Conservation (phyloP, 164 flowering plant species). For the Brasenia schreberi region DNA sequence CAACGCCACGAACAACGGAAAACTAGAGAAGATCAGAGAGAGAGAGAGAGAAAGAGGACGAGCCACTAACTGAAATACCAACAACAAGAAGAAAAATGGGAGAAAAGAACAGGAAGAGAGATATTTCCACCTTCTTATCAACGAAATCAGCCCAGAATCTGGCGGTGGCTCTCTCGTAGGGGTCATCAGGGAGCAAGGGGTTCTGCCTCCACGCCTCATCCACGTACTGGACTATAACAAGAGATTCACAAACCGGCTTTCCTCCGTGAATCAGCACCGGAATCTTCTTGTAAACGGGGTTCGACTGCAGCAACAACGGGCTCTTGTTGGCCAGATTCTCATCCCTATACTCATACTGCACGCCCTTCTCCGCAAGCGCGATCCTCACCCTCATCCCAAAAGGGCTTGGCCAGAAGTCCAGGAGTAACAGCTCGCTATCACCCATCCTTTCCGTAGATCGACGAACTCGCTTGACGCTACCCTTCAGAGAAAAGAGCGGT, state of each 20-base stretch:
- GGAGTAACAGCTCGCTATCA: conserved; percentile 9
- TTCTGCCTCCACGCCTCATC: conserved; percentile 6
- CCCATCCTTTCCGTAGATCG: conserved; percentile 6
- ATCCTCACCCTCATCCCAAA: conserved; percentile 25
- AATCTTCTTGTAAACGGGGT: conserved; percentile 36
- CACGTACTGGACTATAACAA: conserved; percentile 5
- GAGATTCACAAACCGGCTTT: conserved; percentile 2
- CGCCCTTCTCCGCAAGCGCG: conserved; percentile 21
- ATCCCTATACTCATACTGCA: conserved; percentile 20
- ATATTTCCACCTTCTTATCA: conserved; percentile 4
- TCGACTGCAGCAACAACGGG: conserved; percentile 33
- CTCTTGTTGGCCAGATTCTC: conserved; percentile 25
- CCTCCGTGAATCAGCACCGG: conserved; percentile 1
- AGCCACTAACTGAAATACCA: too few species aligned
- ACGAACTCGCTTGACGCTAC: too few species aligned
- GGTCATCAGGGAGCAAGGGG: conserved; percentile 2
- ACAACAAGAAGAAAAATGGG: not conserved
- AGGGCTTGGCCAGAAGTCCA: conserved; percentile 16
- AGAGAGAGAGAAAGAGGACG: not conserved
- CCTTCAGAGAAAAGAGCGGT: too few species aligned
- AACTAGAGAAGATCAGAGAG: not conserved
- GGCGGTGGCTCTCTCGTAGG: conserved; percentile 4
- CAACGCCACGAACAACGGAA: not conserved
- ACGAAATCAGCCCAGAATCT: conserved; percentile 7
- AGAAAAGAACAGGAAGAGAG: not conserved